Evolutionary conservation across 352 stramenopile genomes (phyloP), one percentile per base, ranked within the genome.

Genomic region (Globisporangium nagaii): DNA sequence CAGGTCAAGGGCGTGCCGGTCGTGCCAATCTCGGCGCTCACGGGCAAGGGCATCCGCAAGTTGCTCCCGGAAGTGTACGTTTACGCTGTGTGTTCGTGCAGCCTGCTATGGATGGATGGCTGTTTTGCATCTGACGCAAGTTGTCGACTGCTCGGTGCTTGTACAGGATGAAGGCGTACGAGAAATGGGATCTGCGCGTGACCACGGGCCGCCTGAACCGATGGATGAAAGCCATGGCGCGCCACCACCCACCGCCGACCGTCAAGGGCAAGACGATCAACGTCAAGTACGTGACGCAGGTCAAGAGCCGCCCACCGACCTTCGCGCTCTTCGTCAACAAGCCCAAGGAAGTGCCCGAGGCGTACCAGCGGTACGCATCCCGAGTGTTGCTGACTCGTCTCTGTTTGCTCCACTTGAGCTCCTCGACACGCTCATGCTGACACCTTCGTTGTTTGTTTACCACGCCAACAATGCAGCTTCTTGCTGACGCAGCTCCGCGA

Each of bases 231-330:
- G 79, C 84, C 31, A 93, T 93, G 79, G 73, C 72, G 30, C 77
- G 81, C 22, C 84, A 93, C 62, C 84, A 93, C 65, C 81, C 81
- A 41, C 81, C 84, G 39, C 84, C 84, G 58, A 88, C 77, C 4
- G 60, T 90, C 56, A 89, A 88, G 56, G 84, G 84, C 66, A 93
- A 93, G 71, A 72, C 76, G 48, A 62, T 92, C 32, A 93, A 93
- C 60, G 64, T 93, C 72, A 93, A 93, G 68, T 93, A 93, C 75
- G 75, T 83, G 49, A 92, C 84, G 30, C 84, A 93, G 59, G 78
- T 93, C 45, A 93, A 92, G 70, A 74, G 79, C 2, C 79, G 84
- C 0, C 81, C 81, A 27, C 84, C 84, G 34, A 93, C 84, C 6
- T 93, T 93, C 45, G 84, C 78, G 0, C 62, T 92, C 53, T 93